These are phyloP conservation scores for Leptodontidium sp. DNA, from an alignment of 2,329 filamentous ascomycete species.

Conservation along the genomic window DNA sequence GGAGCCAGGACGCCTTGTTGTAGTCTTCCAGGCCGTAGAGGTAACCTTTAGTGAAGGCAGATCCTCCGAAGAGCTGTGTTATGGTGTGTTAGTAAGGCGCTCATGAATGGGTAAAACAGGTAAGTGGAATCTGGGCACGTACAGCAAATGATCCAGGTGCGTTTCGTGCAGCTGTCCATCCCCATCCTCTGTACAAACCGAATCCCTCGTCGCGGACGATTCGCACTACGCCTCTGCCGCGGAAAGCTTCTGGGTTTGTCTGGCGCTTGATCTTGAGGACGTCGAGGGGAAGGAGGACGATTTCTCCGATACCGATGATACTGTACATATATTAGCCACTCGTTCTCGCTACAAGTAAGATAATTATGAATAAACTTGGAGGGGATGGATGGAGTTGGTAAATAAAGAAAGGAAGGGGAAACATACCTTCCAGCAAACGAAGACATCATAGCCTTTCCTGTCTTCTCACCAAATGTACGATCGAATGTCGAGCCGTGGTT, in stretches of 20 bases:
- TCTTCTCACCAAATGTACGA: conserved; percentile 90
- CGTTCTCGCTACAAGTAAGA: background rate
- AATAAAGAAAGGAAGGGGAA: background rate
- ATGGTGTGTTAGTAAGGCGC: conserved; percentile 24
- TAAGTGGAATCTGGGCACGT: conserved; percentile 51
- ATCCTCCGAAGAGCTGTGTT: conserved; percentile 88
- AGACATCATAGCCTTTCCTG: conserved; percentile 97
- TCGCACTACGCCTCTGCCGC: conserved; percentile 86
- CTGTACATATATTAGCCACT: conserved; percentile 52
- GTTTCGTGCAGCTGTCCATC: conserved; percentile 97
- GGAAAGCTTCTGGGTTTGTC: conserved; percentile 98
- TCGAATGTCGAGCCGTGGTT: conserved; percentile 89
- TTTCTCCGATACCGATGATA: conserved; percentile 96
- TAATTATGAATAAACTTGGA: too few relatives aligned
- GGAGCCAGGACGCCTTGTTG: conserved; percentile 91
- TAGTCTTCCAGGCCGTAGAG: conserved; percentile 90
- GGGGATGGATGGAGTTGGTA: background rate
- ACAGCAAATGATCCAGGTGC: conserved; percentile 96
- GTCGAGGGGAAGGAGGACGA: conserved; percentile 91
- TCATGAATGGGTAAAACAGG: background rate
- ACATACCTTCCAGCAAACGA: conserved; percentile 88
- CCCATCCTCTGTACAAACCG: conserved; percentile 93
- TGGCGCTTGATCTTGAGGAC: conserved; percentile 99
- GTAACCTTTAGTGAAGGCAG: conserved; percentile 97
- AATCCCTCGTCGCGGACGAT: conserved; percentile 96